A percentile compares a stretch with the other conserved stretches of the same genome.
Evolutionary conservation across 331 rosid genomes (phyloP).

Genomic region (Quercus lobata): DNA sequence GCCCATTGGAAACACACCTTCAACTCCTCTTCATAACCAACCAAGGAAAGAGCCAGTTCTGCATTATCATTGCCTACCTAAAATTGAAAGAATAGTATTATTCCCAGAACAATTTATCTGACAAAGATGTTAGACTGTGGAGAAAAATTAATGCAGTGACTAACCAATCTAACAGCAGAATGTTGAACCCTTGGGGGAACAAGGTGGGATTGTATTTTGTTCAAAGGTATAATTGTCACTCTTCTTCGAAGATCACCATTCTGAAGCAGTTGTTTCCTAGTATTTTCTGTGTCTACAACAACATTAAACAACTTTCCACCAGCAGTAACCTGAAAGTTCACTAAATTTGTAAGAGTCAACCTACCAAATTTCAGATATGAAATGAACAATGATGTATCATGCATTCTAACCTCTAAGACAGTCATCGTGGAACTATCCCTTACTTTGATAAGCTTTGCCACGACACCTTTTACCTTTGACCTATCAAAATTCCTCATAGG

Average conservation of each 20-base stretch:
- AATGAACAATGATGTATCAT: conserved; percentile 1
- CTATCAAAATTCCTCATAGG: conserved; percentile 88
- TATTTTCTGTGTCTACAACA: conserved; percentile 85
- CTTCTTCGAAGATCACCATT: conserved; percentile 84
- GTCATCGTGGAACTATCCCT: conserved; percentile 80
- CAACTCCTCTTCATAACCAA: conserved; percentile 81
- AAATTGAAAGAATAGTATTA: conserved; percentile 20
- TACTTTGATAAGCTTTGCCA: conserved; percentile 89
- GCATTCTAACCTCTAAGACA: conserved; percentile 81
- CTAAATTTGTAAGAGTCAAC: conserved; percentile 13
- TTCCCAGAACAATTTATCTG: conserved; percentile 5
- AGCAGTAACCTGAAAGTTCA: conserved; percentile 74
- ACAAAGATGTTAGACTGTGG: conserved; percentile 5
- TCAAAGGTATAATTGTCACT: conserved; percentile 94
- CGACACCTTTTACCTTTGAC: conserved; percentile 93
- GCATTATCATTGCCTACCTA: conserved; percentile 94
- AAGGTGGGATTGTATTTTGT: conserved; percentile 66
- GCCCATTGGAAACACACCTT: conserved; percentile 43
- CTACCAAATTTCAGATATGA: conserved; percentile 4
- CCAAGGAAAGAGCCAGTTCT: conserved; percentile 81
- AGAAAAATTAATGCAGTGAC: conserved; percentile 24
- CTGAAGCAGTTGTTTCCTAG: conserved; percentile 87
- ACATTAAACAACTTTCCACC: conserved; percentile 93
- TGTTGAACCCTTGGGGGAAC: conserved; percentile 57
- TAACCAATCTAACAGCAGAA: conserved; percentile 70